Evolutionary conservation across 345 rosid species (phyloP).

Genomic region (Clarkia xantiana): DNA sequence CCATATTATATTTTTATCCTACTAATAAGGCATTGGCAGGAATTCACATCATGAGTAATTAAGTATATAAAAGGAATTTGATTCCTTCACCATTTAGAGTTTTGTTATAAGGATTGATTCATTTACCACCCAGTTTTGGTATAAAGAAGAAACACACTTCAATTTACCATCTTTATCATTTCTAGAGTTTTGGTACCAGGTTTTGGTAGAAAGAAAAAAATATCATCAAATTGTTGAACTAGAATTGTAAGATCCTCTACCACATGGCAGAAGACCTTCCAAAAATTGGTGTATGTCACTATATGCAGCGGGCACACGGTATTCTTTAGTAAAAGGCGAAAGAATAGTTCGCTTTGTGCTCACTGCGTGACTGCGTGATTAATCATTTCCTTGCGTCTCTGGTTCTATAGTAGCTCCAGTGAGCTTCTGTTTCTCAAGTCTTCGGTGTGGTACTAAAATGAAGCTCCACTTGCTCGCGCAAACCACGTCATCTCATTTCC

Average conservation of each 20-base stretch:
- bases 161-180: too few species aligned
- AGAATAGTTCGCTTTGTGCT: conserved; percentile 37
- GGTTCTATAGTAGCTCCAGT: not conserved
- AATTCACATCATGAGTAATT: too few species aligned
- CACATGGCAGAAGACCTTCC: not conserved
- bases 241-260: not conserved
- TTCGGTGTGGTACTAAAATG: conserved; percentile 9
- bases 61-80: too few species aligned
- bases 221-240: not conserved
- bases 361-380: conserved; percentile 16
- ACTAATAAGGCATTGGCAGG: too few species aligned
- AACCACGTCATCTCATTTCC: not conserved
- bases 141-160: too few species aligned
- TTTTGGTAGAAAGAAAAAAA: too few species aligned
- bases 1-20: too few species aligned
- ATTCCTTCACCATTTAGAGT: too few species aligned
- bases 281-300: conserved; percentile 12
- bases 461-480: not conserved
- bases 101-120: too few species aligned
- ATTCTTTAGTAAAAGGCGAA: conserved; percentile 43
- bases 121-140: too few species aligned
- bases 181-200: too few species aligned
- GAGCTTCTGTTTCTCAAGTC: rapidly evolving
- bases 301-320: conserved; percentile 17
- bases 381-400: rapidly evolving